A percentile compares a stretch with the other conserved stretches of the same genome.
phyloP scores from a whole-genome alignment of 345 rosid species.

The Rhizophora mangle region DNA sequence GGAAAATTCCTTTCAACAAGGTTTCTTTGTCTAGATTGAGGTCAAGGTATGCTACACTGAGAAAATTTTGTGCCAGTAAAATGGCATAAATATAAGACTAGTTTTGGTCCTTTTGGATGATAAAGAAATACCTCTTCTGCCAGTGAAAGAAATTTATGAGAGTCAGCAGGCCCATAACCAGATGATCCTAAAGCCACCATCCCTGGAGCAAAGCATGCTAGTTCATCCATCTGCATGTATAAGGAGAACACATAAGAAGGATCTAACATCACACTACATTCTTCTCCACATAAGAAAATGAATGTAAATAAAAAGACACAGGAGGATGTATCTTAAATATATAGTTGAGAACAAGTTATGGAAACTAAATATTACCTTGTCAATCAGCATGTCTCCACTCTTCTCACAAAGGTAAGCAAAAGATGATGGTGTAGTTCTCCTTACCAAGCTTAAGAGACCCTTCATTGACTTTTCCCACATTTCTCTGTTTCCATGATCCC shows the following conservation, averaged over 20 bases:
- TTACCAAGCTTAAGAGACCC: constrained; percentile 20
- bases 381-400: constrained; percentile 15
- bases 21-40: too few relatives aligned
- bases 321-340: not conserved
- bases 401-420: constrained; percentile 24
- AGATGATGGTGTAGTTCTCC: constrained; percentile 22
- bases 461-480: constrained; percentile 32
- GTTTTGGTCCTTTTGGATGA: not conserved
- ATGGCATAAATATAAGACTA: not conserved
- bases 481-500: constrained; percentile 15
- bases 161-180: constrained; percentile 72
- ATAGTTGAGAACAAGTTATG: too few relatives aligned
- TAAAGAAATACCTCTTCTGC: constrained; percentile 69
- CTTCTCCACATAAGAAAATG: not conserved
- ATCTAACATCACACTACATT: not conserved
- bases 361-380: constrained; percentile 16
- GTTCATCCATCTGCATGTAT: constrained; percentile 83
- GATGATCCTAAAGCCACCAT: constrained; percentile 90
- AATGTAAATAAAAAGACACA: not conserved
- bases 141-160: constrained; percentile 56
- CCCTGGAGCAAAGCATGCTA: constrained; percentile 97
- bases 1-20: too few relatives aligned
- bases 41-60: not conserved
- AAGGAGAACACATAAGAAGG: not conserved
- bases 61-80: not conserved